These are phyloP conservation scores for Chloranthus sessilifolius DNA, from an alignment of 164 flowering plant genomes.

Conservation along the genomic window DNA sequence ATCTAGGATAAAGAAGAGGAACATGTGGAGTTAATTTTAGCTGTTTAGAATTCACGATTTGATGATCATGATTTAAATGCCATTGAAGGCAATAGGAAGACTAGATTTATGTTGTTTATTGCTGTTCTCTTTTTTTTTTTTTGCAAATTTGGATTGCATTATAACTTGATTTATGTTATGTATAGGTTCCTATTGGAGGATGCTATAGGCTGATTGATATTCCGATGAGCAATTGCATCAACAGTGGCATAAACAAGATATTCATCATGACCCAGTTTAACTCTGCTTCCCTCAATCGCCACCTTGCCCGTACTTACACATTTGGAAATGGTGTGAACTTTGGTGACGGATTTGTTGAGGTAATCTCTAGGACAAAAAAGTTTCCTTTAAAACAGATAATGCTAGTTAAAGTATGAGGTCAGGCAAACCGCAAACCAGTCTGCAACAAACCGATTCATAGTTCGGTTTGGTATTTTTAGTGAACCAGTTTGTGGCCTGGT, in stretches of 20 bases:
- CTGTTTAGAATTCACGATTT: no score
- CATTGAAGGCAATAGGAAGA: no score
- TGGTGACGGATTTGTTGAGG: conserved; percentile 23
- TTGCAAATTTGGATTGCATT: conserved; percentile 31
- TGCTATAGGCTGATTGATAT: conserved; percentile 21
- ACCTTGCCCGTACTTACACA: conserved; percentile 13
- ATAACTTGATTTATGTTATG: neutral
- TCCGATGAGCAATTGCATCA: conserved; percentile 23
- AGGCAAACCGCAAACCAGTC: conserved; percentile 17
- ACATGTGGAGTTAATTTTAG: no score
- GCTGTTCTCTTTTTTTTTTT: neutral
- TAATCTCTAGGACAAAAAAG: neutral
- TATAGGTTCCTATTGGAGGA: conserved; percentile 20
- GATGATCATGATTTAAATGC: no score
- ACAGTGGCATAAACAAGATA: conserved; percentile 23
- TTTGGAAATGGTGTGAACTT: conserved; percentile 22
- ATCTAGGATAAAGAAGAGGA: no score
- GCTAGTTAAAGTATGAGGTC: conserved; percentile 69
- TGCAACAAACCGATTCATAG: no score
- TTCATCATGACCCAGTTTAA: conserved; percentile 20
- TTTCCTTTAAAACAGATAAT: neutral
- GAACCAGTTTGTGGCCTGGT: no score
- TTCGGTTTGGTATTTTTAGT: no score
- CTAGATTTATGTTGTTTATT: neutral
- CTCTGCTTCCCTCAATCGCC: conserved; percentile 20